Base-by-base conservation (phyloP, 257 asterid genomes). In the Avicennia marina region DNA sequence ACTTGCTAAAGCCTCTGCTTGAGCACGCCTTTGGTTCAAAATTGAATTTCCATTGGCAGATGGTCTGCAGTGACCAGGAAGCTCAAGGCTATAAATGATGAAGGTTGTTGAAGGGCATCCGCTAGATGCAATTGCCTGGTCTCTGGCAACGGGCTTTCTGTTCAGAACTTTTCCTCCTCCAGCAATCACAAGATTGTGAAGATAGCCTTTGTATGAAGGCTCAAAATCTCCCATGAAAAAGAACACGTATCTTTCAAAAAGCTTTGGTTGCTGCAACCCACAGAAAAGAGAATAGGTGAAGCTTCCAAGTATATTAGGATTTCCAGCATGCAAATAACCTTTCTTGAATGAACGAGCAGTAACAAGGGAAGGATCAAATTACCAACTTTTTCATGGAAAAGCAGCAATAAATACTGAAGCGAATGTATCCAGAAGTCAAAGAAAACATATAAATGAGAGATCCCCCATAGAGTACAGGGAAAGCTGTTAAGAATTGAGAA, bases 111-210 rank as follows among this genome's bases (percentile, higher is more conserved):
- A 42, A 24, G 66, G 39, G 73, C 53, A 56, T 66, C 51, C 56
- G 22, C 36, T 32, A 10, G 63, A 66, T 24, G 52, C 43, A 44
- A 1, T 19, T n/a, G 68, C 66, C 53, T 70, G 65, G 11, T 75
- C 78, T 60, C 73, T 71, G 3, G 62, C 59, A 45, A 88, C 71
- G 13, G 96, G 98, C 76, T 88, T 88, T 64, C 98, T 64, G 60
- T 70, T 80, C 53, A 88, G 77, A 56, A 88, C 78, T 51, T 69
- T 81, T 60, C 96, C 98, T 64, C 96, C 98, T 48, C 90, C 96
- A 57, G 90, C 81, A 32, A 73, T 68, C 52, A 85, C 93, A 10
- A 91, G 95, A 72, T 85, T 94, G 15, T 81, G 84, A 32, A 91
- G 88, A 71, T 76, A 85, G 34, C 84, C 87, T 64, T 70, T 83